These are phyloP conservation scores for Elaeis guineensis DNA, from an alignment of 176 grass and related monocot species.

Conservation along the genomic window DNA sequence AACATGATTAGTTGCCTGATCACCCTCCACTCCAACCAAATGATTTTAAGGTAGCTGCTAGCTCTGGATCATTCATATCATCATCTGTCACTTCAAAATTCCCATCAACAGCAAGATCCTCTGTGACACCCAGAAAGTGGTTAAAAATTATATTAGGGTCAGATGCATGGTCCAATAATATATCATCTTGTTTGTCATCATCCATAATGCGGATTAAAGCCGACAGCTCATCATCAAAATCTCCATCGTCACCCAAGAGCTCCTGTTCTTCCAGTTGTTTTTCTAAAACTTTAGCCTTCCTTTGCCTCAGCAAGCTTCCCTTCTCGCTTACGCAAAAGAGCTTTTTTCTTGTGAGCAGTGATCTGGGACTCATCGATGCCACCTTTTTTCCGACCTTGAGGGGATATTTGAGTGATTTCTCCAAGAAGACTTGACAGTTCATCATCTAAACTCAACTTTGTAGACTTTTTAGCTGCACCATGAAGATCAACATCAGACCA, in stretches of 20 bases:
- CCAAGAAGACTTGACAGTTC: constrained; percentile 76
- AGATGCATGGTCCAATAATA: constrained; percentile 35
- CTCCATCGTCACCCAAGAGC: constrained; percentile 73
- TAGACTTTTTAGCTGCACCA: constrained; percentile 39
- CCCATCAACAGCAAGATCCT: constrained; percentile 43
- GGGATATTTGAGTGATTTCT: constrained; percentile 51
- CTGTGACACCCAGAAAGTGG: constrained; percentile 18
- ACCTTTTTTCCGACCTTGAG: constrained; percentile 36
- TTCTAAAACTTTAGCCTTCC: constrained; percentile 94
- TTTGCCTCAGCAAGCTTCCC: constrained; percentile 84
- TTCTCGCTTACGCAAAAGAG: constrained; percentile 64
- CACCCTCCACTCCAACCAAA: constrained; percentile 79
- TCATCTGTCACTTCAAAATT: constrained; percentile 82
- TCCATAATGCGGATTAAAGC: constrained; percentile 66
- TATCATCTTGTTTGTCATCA: constrained; percentile 43
- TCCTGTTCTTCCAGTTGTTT: constrained; percentile 84
- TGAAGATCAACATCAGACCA: constrained; percentile 88
- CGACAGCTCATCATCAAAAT: constrained; percentile 82
- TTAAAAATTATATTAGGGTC: constrained; percentile 36
- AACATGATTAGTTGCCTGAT: constrained; percentile 19
- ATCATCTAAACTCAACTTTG: constrained; percentile 59
- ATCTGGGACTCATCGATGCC: constrained; percentile 68
- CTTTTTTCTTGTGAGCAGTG: constrained; percentile 75
- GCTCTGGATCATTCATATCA: constrained; percentile 77
- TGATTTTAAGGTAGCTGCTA: constrained; percentile 66